Conservation (phyloP, 257 asterid genomes). For the Ilex asprella region DNA sequence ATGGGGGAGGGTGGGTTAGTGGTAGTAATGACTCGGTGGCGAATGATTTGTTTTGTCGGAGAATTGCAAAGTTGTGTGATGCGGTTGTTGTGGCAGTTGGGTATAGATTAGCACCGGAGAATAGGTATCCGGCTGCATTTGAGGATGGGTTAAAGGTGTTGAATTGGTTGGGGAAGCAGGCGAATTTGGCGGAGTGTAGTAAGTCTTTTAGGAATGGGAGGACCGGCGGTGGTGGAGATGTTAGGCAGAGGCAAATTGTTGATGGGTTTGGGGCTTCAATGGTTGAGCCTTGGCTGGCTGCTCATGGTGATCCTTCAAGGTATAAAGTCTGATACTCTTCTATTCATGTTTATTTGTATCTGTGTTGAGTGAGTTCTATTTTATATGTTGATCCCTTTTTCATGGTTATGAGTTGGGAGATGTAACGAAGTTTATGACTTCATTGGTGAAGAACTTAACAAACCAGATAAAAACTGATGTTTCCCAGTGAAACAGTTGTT, state of each 20-base stretch:
- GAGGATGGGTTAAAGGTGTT: slow-evolving; percentile 73
- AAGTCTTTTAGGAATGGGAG: slow-evolving; percentile 34
- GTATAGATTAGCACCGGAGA: slow-evolving; percentile 85
- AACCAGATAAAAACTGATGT: too few relatives aligned
- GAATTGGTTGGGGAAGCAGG: slow-evolving; percentile 79
- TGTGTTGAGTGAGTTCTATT: too few relatives aligned
- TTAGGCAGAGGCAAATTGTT: slow-evolving; percentile 57
- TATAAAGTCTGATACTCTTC: not conserved
- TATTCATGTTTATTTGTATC: too few relatives aligned
- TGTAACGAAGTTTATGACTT: too few relatives aligned
- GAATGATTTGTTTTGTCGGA: slow-evolving; percentile 68
- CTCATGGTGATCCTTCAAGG: slow-evolving; percentile 89
- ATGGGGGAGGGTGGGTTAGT: slow-evolving; percentile 82
- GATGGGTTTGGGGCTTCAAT: slow-evolving; percentile 65
- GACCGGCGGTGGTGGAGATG: slow-evolving; percentile 26
- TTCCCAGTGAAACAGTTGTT: too few relatives aligned
- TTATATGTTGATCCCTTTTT: too few relatives aligned
- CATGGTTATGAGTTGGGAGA: too few relatives aligned
- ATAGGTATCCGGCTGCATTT: slow-evolving; percentile 76
- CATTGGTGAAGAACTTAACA: too few relatives aligned
- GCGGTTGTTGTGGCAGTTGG: slow-evolving; percentile 84
- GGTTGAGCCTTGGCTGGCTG: slow-evolving; percentile 89
- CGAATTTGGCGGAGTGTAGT: slow-evolving; percentile 62
- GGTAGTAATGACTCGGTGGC: slow-evolving; percentile 66
- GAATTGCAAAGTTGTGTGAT: slow-evolving; percentile 65